Evolutionary conservation across 352 stramenopile species (phyloP), one percentile per base, ranked within the genome.

Genomic region (Pythium vanterpoolii): DNA sequence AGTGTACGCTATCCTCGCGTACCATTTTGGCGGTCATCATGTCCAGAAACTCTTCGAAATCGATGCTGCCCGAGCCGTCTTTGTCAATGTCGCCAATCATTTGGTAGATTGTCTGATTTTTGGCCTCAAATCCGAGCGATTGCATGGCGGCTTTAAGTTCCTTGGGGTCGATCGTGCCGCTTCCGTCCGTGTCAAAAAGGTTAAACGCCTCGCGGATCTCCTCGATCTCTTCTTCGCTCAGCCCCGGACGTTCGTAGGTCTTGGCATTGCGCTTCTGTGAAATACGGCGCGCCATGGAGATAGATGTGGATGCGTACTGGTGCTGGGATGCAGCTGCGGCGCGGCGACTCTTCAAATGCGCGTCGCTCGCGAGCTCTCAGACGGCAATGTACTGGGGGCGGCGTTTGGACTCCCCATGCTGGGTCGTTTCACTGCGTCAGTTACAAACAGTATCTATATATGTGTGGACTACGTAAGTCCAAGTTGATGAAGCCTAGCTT

Each of bases 31-130:
- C 88, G 10, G 85, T 98, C 87, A 98, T 98, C 90, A 98, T 98
- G 66, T 98, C 90, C 26, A 98, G 74, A 70, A 99, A 99, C 73
- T 98, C 93, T 45, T 97, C 79, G 77, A 98, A 99, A 74, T 98
- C 89, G 66, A 99, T 98, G 43, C 80, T 98, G 26, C 96, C 96
- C 8, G 77, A 96, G 43, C 92, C 90, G 67, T 98, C 90, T 71
- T 97, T 98, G 76, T 99, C 96, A 59, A 98, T 97, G 64, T 98
- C 93, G 4, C 84, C 82, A 54, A 99, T 98, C 87, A 98, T 98
- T 71, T 98, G 96, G 66, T 98, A 97, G 68, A 98, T 98, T 28
- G 96, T 97, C 76, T 98, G 92, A 74, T 98, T 98, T 76, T 98
- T 98, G 46, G 91, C 87, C 69, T 99, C 93, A 62, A 98, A 98